phyloP scores from a whole-genome alignment of 495 filamentous ascomycete genomes.

The Trichoderma asperelloides region DNA sequence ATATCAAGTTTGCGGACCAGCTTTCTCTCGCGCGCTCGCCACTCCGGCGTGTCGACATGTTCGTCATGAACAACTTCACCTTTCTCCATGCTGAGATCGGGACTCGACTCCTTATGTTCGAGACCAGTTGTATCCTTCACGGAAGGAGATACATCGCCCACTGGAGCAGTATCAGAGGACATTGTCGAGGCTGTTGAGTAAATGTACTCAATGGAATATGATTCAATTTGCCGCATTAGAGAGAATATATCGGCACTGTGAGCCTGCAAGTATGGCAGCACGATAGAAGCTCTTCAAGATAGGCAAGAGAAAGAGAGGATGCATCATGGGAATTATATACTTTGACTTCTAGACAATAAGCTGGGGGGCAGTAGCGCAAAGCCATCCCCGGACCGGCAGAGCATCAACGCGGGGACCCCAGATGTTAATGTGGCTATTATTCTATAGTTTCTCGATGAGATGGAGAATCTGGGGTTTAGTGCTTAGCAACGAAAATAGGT shows the following conservation, averaged over 20 bases:
- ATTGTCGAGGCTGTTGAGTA: background rate
- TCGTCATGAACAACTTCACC: background rate
- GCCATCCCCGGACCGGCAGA: background rate
- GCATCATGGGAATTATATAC: background rate
- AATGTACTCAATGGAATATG: background rate
- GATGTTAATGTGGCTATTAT: background rate
- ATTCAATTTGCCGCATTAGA: background rate
- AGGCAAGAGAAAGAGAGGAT: background rate
- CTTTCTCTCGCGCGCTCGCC: conserved; percentile 26
- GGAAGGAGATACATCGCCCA: background rate
- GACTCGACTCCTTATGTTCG: background rate
- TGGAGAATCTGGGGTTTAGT: background rate
- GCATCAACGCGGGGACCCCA: background rate
- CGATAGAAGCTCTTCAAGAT: background rate
- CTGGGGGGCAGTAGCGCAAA: background rate
- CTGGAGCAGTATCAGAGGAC: background rate
- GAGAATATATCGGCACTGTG: background rate
- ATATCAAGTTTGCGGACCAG: conserved; percentile 58
- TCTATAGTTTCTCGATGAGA: background rate
- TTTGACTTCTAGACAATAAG: background rate
- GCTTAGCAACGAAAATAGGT: background rate
- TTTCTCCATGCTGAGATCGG: background rate
- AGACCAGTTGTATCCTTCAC: background rate
- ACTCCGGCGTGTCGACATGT: background rate
- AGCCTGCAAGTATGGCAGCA: background rate